Evolutionary conservation across 2,329 filamentous ascomycete species (phyloP), one percentile per base, ranked within the genome.

Genomic region (Aspergillus japonicus): DNA sequence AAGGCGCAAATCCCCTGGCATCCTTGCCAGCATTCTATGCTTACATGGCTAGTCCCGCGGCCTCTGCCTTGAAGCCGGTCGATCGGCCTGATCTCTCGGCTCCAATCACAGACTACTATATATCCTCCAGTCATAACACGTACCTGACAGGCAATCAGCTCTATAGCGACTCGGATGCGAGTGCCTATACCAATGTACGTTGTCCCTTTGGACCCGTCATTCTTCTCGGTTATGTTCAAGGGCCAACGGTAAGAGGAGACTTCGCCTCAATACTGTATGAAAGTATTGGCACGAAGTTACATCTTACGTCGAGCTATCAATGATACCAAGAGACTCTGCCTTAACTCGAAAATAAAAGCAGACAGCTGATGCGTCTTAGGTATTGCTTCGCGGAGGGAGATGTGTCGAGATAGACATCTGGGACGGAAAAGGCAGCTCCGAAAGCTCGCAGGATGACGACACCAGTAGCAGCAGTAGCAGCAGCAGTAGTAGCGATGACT

Each of bases 401-500:
- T 97, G 92, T 70, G 92, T 97, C 50, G 93, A 97, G 74, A 95
- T 97, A 57, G 94, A 97, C 71, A 92, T 97, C 3, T 96, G 93
- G 90, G 91, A 97, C 74, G 91, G 92, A 12, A 81, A 84, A 48
- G 77, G 77, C 8, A 78, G 74, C 21, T 75, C 77, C 1, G 70
- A 73, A 14, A 71, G 70, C 50, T 63, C 63, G 12, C 62, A 58
- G 10, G 66, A 68, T 23, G 60, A 70, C 63, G 66, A 70, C 62
- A 73, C 79, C 19, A 74, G 26, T 29, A 29, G 69, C 59, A 75
- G 62, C 50, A 62, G 69, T 59, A 75, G 62, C 52, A 62, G 71
- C 55, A 69, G 72, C 16, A 73, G 69, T 47, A 69, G 65, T 57
- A 67, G 66, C 54, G 66, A 35, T 35, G 33, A 66, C 16, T 71